A percentile compares a stretch with the other conserved stretches of the same genome.
These are phyloP conservation scores for Camelina laxa DNA, from an alignment of 345 rosid genomes.

Conservation along the genomic window DNA sequence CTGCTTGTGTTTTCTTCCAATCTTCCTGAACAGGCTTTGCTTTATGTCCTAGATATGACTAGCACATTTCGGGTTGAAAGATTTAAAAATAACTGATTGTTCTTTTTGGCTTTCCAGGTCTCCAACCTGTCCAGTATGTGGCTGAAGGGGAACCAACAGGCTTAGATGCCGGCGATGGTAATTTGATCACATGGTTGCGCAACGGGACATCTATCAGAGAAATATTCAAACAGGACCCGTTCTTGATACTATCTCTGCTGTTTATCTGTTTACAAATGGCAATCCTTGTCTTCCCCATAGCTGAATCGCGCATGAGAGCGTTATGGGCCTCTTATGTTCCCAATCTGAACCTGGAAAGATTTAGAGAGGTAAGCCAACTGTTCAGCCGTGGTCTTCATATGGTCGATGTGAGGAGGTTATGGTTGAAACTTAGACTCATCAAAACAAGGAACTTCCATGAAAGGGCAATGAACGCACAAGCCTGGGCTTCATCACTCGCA, in stretches of 20 bases:
- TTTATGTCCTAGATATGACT: background rate
- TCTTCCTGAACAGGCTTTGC: background rate
- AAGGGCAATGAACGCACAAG: conserved; percentile 77
- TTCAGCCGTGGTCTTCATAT: conserved; percentile 65
- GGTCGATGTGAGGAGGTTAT: conserved; percentile 84
- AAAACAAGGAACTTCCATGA: conserved; percentile 79
- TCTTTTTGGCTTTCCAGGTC: conserved; percentile 22
- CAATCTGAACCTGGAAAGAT: conserved; percentile 77
- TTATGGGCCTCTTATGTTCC: conserved; percentile 63
- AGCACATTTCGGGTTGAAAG: conserved; percentile 7
- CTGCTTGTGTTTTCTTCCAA: conserved; percentile 16
- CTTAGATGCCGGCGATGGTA: conserved; percentile 18
- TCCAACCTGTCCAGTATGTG: conserved; percentile 59
- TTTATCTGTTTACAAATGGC: conserved; percentile 62
- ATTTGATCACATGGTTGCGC: conserved; percentile 46
- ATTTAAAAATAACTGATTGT: background rate
- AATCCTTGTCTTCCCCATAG: conserved; percentile 52
- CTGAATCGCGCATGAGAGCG: conserved; percentile 57
- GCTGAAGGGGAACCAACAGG: conserved; percentile 47
- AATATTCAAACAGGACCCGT: conserved; percentile 61
- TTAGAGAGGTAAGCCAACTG: conserved; percentile 84
- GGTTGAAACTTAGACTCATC: conserved; percentile 70
- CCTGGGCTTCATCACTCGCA: conserved; percentile 93
- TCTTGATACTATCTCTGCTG: conserved; percentile 55
- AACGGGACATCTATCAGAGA: conserved; percentile 48